A percentile compares a stretch with the other conserved stretches of the same genome.
Conservation (phyloP, 371 early-diverging fungal species). For the Apophysomyces variabilis region DNA sequence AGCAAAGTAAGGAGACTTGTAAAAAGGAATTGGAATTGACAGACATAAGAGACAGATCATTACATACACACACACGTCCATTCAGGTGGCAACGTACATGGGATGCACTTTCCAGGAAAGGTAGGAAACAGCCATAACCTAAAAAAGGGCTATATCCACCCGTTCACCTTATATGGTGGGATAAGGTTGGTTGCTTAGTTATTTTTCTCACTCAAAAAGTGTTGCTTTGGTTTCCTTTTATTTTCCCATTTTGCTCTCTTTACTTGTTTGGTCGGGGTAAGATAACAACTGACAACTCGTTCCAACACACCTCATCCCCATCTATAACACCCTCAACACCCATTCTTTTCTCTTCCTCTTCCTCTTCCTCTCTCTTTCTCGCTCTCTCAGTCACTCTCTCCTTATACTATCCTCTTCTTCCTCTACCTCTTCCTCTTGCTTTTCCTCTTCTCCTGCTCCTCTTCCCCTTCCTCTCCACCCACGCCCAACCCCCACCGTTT, state of each 20-base stretch:
- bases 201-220: conserved; percentile 5
- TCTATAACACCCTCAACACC: background rate
- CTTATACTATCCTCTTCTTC: background rate
- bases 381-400: conserved; percentile 2
- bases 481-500: too few species aligned
- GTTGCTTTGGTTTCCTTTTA: background rate
- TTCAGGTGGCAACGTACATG: too few species aligned
- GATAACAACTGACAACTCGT: conserved; percentile 8
- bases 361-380: background rate
- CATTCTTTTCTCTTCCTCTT: conserved; percentile 11
- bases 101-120: too few species aligned
- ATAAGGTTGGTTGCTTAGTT: background rate
- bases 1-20: background rate
- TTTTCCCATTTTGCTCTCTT: conserved; percentile 14
- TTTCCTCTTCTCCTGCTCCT: conserved; percentile 4
- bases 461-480: background rate
- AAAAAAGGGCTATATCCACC: too few species aligned
- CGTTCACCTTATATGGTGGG: too few species aligned
- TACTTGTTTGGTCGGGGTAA: conserved; percentile 7
- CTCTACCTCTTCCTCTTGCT: conserved; percentile 7
- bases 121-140: too few species aligned
- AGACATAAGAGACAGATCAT: background rate
- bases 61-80: too few species aligned
- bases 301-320: background rate
- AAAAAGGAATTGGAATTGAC: background rate